Conservation (phyloP, 2,329 filamentous ascomycete genomes). For the Nemania bipapillata region DNA sequence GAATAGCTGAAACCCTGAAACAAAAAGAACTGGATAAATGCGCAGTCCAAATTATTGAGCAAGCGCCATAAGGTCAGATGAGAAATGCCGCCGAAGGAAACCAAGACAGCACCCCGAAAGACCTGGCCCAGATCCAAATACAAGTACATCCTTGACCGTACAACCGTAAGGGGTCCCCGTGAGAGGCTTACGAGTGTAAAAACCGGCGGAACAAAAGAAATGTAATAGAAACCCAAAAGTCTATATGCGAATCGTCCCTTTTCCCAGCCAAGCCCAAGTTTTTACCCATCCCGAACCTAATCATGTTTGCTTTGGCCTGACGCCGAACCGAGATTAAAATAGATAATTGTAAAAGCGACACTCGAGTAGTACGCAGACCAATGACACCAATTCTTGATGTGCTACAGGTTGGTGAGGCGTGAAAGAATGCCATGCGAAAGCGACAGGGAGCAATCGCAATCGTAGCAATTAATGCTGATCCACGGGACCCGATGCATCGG, state of each 20-base stretch:
- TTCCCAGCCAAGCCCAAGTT: constrained; percentile 49
- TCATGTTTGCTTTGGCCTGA: constrained; percentile 38
- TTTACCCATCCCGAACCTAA: constrained; percentile 47
- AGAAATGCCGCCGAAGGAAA: constrained; percentile 44
- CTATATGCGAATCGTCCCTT: constrained; percentile 53
- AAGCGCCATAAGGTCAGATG: constrained; percentile 38
- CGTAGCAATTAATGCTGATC: not conserved
- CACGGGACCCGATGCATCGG: not conserved
- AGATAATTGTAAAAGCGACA: constrained; percentile 28
- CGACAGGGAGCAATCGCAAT: not conserved
- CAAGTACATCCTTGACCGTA: constrained; percentile 47
- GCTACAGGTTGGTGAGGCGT: not conserved
- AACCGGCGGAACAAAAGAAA: constrained; percentile 46
- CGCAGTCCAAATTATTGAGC: constrained; percentile 33
- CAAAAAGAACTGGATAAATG: constrained; percentile 27
- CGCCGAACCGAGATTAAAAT: constrained; percentile 47
- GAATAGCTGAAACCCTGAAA: constrained; percentile 47
- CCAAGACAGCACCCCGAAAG: constrained; percentile 41
- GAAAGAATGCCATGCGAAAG: not conserved
- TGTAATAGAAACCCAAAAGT: constrained; percentile 44
- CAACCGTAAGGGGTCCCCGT: constrained; percentile 40
- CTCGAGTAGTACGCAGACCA: not conserved
- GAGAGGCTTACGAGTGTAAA: constrained; percentile 39
- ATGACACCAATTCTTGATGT: not conserved
- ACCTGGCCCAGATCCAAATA: constrained; percentile 43